A percentile compares a stretch with the other conserved stretches of the same genome.
These are phyloP conservation scores for Brasilioporus rufonigricans DNA, from an alignment of 768 basidiomycete genomes.

Conservation along the genomic window DNA sequence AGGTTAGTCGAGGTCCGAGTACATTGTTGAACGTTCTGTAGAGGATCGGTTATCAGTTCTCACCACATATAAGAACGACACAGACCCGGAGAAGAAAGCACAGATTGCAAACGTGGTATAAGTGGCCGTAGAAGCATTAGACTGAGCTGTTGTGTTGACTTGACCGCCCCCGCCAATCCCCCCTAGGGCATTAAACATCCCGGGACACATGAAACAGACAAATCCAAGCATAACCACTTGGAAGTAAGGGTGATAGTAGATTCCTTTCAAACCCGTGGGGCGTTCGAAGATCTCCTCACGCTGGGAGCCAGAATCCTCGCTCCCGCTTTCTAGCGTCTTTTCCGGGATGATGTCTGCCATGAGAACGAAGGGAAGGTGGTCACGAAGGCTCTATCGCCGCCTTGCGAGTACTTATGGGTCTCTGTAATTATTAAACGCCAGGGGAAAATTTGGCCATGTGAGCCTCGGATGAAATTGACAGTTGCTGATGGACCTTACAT, in stretches of 20 bases:
- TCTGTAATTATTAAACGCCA: not conserved
- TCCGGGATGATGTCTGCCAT: conserved; percentile 17
- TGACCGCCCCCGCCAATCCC: conserved; percentile 81
- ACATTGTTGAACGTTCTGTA: conserved; percentile 74
- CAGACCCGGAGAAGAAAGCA: conserved; percentile 73
- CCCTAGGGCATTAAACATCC: conserved; percentile 77
- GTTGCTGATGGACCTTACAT: not conserved
- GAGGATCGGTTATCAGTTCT: not conserved
- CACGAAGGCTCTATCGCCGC: not conserved
- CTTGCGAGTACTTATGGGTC: conserved; percentile 13
- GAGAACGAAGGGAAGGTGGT: not conserved
- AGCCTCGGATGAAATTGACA: conserved; percentile 16
- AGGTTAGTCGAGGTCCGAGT: conserved; percentile 71
- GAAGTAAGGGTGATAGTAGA: conserved; percentile 54
- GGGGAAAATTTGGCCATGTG: conserved; percentile 1
- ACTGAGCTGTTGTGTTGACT: conserved; percentile 59
- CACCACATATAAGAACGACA: not conserved
- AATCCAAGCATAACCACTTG: conserved; percentile 61
- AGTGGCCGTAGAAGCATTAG: conserved; percentile 67
- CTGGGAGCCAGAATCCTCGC: conserved; percentile 30
- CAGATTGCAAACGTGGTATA: conserved; percentile 63
- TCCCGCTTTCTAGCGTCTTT: conserved; percentile 25
- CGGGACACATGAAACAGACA: conserved; percentile 58
- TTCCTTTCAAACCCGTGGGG: conserved; percentile 49
- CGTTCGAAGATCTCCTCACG: conserved; percentile 39